Percentiles rank a stretch among this genome's conserved stretches.
phyloP scores from a whole-genome alignment of 2,329 filamentous ascomycete genomes.

The Penicillium sp. region DNA sequence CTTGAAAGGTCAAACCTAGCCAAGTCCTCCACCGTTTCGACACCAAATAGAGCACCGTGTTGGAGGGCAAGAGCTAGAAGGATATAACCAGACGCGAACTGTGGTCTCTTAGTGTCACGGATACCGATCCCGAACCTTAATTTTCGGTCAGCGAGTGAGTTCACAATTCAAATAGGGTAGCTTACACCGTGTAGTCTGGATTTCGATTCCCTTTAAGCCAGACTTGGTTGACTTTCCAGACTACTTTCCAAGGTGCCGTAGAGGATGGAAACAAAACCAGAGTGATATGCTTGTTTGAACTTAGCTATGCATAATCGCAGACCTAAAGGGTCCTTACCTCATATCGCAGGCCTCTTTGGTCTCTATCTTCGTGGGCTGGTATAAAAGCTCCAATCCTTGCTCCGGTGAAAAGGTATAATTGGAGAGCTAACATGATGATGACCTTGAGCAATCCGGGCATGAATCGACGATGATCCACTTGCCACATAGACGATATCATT shows the following conservation, averaged over 20 bases:
- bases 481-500: conserved; percentile 11
- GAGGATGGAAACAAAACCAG: conserved; percentile 15
- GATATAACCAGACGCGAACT: conserved; percentile 16
- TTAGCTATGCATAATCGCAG: too few relatives aligned
- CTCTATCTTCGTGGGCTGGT: conserved; percentile 9
- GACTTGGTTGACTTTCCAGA: conserved; percentile 15
- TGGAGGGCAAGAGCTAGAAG: conserved; percentile 14
- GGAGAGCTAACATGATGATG: conserved; percentile 12
- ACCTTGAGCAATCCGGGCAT: conserved; percentile 17
- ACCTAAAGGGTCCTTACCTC: conserved; percentile 7
- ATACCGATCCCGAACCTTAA: conserved; percentile 17
- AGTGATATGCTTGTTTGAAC: conserved; percentile 10
- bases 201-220: conserved; percentile 17
- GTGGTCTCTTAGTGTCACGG: conserved; percentile 12
- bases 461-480: conserved; percentile 8
- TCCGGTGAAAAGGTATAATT: conserved; percentile 17
- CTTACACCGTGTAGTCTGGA: conserved; percentile 15
- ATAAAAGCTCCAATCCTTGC: conserved; percentile 18
- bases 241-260: conserved; percentile 15
- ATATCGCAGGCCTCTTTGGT: conserved; percentile 5
- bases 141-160: too few relatives aligned
- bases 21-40: conserved; percentile 13
- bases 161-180: too few relatives aligned
- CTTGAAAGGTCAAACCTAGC: conserved; percentile 14
- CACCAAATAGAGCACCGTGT: conserved; percentile 14